Conservation (phyloP, 1,139 yeast species). For the Suhomyces yuchorum region DNA sequence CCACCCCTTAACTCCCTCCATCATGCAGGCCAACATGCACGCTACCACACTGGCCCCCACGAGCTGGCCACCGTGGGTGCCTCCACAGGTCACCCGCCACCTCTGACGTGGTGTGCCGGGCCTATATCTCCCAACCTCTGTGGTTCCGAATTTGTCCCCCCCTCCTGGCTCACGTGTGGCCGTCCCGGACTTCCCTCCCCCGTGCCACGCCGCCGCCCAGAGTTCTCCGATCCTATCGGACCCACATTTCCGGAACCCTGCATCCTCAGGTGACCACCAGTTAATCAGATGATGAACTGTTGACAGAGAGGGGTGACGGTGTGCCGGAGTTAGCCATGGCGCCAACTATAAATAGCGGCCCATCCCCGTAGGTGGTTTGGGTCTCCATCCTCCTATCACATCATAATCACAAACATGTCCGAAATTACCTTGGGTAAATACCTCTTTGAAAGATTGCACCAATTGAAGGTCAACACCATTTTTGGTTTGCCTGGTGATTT, state of each 20-base stretch:
- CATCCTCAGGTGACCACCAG: constrained; percentile 4
- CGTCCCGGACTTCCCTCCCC: constrained; percentile 5
- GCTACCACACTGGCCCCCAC: neutral
- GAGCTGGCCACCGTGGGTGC: neutral
- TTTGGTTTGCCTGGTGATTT: constrained; percentile 49
- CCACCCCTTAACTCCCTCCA: neutral
- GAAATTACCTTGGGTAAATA: constrained; percentile 46
- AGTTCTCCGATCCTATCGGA: constrained; percentile 6
- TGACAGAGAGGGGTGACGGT: constrained; percentile 6
- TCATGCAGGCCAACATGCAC: neutral
- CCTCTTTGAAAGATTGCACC: constrained; percentile 47
- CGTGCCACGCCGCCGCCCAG: constrained; percentile 4
- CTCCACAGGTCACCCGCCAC: neutral
- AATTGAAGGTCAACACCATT: constrained; percentile 41
- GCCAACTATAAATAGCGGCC: constrained; percentile 6
- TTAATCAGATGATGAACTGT: constrained; percentile 7
- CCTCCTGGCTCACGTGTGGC: neutral
- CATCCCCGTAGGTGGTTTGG: neutral
- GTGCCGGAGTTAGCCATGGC: neutral
- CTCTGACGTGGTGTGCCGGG: neutral
- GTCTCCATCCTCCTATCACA: neutral
- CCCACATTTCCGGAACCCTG: constrained; percentile 5
- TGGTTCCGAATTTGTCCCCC: neutral
- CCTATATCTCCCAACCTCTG: neutral
- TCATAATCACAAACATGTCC: constrained; percentile 24